A percentile compares a stretch with the other conserved stretches of the same genome.
Conservation (phyloP, 169 alveolate genomes). For the Plasmodium gonderi region DNA sequence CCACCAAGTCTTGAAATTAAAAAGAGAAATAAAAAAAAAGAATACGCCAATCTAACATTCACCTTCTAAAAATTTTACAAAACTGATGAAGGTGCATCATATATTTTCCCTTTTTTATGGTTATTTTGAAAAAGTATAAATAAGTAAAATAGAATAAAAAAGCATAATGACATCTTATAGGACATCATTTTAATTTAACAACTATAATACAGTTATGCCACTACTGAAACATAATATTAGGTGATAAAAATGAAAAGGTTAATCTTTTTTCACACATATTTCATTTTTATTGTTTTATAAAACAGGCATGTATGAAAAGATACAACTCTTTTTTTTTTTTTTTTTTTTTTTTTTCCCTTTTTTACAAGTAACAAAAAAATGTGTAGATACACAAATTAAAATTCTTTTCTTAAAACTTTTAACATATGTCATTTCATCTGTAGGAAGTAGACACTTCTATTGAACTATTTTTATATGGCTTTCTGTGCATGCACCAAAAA, state of each 20-base stretch:
- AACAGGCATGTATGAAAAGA: neutral
- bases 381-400: constrained; percentile 34
- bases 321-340: neutral
- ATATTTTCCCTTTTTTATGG: neutral
- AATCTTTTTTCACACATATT: neutral
- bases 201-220: neutral
- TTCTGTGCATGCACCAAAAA: neutral
- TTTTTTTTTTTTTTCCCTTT: neutral
- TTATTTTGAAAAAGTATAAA: neutral
- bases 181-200: neutral
- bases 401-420: neutral
- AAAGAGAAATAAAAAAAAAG: neutral
- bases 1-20: neutral
- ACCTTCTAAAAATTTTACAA: neutral
- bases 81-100: neutral
- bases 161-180: neutral
- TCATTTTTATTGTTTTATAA: neutral
- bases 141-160: neutral
- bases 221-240: neutral
- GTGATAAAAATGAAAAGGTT: neutral
- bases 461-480: neutral
- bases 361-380: no score
- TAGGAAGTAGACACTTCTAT: neutral
- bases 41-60: neutral
- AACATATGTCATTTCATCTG: neutral